Percentiles rank a stretch among this genome's conserved stretches.
Evolutionary conservation across 1,284 basidiomycete genomes (phyloP).

Genomic region (Cystobasidium slooffiae): DNA sequence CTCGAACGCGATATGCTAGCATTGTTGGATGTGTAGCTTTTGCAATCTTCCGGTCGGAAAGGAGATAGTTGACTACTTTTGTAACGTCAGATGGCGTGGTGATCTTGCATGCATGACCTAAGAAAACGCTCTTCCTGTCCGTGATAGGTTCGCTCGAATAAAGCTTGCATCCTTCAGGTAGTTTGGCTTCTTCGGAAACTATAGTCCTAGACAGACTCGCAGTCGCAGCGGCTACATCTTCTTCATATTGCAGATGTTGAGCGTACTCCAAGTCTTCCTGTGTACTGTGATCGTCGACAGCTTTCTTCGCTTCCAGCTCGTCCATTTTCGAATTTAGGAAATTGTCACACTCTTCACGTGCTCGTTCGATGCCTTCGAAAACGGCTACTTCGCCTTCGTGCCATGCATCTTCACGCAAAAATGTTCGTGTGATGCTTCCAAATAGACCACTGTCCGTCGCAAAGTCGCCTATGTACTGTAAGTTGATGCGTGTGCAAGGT

Average conservation of each 20-base stretch:
- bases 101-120: conserved; percentile 54
- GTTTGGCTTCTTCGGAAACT: not conserved
- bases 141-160: conserved; percentile 50
- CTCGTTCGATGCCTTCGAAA: conserved; percentile 56
- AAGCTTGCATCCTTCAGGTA: conserved; percentile 30
- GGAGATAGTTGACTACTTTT: conserved; percentile 27
- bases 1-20: conserved; percentile 55
- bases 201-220: not conserved
- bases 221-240: not conserved
- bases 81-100: conserved; percentile 52
- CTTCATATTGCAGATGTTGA: conserved; percentile 15
- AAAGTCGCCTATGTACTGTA: conserved; percentile 52
- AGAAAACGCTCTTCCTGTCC: conserved; percentile 56
- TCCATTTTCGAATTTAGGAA: conserved; percentile 48
- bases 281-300: conserved; percentile 26
- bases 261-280: conserved; percentile 24
- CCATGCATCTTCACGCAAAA: conserved; percentile 51
- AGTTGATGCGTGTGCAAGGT: not conserved
- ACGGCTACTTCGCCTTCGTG: conserved; percentile 51
- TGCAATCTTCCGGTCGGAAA: conserved; percentile 45
- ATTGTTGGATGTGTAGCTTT: conserved; percentile 55
- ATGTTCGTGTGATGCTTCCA: conserved; percentile 53
- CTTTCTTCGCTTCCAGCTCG: conserved; percentile 30
- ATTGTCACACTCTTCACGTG: conserved; percentile 50
- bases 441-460: conserved; percentile 54